Percentiles rank a stretch among this genome's conserved stretches.
Conservation (phyloP, 352 stramenopile species). For the Phytophthora sp. region DNA sequence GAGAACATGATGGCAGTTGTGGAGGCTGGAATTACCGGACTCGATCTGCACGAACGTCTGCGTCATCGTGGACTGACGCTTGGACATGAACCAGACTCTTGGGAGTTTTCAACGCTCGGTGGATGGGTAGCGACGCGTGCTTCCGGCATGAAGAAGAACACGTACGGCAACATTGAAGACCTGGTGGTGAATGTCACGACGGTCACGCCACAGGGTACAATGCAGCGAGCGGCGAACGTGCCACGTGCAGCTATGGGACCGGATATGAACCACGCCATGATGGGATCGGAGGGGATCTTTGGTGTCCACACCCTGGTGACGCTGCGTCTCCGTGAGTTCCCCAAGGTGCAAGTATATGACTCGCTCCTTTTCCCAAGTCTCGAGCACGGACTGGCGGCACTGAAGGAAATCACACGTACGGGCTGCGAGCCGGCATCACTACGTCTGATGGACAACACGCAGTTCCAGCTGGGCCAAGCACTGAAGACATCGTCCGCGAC, state of each 20-base stretch:
- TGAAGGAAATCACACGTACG: constrained; percentile 80
- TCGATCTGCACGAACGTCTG: constrained; percentile 89
- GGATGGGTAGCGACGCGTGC: constrained; percentile 93
- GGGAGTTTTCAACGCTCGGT: constrained; percentile 94
- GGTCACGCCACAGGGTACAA: constrained; percentile 68
- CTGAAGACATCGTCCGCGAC: constrained; percentile 70
- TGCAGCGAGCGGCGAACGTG: constrained; percentile 56
- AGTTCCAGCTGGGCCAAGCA: constrained; percentile 94
- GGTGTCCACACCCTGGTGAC: constrained; percentile 94
- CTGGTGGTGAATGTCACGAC: constrained; percentile 87
- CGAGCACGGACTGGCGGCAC: constrained; percentile 73
- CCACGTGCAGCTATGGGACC: constrained; percentile 89
- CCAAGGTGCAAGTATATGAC: constrained; percentile 85
- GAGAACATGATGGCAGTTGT: constrained; percentile 89
- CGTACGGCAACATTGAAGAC: constrained; percentile 96
- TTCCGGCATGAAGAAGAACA: constrained; percentile 95
- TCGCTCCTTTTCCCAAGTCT: constrained; percentile 92
- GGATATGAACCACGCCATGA: constrained; percentile 86
- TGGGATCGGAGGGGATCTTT: constrained; percentile 95
- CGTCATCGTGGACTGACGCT: constrained; percentile 87
- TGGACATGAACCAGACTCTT: constrained; percentile 93
- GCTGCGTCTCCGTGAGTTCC: constrained; percentile 89
- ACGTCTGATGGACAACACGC: constrained; percentile 93
- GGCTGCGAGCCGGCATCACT: constrained; percentile 87
- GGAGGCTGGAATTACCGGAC: constrained; percentile 92